Percentiles rank a stretch among this genome's conserved stretches.
phyloP scores from a whole-genome alignment of 2,329 filamentous ascomycete genomes.

The Pseudocercospora eumusae region DNA sequence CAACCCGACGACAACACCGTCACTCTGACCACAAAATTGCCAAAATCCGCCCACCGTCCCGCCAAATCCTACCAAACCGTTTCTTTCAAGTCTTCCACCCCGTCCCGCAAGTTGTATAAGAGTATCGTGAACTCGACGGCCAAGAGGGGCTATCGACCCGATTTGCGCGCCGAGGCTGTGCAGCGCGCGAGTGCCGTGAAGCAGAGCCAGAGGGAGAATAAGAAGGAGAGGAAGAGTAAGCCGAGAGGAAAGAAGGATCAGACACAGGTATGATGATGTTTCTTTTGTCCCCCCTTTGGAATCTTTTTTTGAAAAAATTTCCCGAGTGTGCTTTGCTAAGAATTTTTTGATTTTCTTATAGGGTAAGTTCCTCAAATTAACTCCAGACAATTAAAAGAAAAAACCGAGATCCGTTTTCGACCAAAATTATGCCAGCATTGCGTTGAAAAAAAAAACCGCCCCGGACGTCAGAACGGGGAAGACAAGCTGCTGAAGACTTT shows the following conservation, averaged over 20 bases:
- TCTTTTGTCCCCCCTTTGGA: too few species aligned
- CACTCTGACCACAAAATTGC: constrained; percentile 81
- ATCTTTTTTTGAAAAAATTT: too few species aligned
- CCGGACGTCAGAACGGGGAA: not conserved
- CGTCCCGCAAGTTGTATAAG: constrained; percentile 86
- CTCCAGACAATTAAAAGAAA: constrained; percentile 5
- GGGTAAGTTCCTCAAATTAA: constrained; percentile 11
- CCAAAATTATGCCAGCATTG: constrained; percentile 6
- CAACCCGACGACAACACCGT: constrained; percentile 77
- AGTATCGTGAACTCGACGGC: constrained; percentile 78
- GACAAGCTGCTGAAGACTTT: constrained; percentile 13
- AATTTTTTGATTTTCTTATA: not conserved
- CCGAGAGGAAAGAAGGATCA: constrained; percentile 39
- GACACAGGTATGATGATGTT: not conserved
- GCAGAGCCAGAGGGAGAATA: constrained; percentile 71
- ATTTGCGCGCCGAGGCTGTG: constrained; percentile 65
- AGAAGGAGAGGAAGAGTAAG: constrained; percentile 67
- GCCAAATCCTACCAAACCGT: constrained; percentile 64
- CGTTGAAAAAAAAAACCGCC: too few species aligned
- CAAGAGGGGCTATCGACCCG: constrained; percentile 75
- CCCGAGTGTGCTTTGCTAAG: not conserved
- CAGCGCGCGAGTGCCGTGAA: constrained; percentile 77
- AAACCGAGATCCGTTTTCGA: not conserved
- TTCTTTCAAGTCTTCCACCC: constrained; percentile 70
- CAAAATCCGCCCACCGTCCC: constrained; percentile 70